Evolutionary conservation across 2,329 filamentous ascomycete genomes (phyloP), one percentile per base, ranked within the genome.

Genomic region (Colletotrichum tanaceti): DNA sequence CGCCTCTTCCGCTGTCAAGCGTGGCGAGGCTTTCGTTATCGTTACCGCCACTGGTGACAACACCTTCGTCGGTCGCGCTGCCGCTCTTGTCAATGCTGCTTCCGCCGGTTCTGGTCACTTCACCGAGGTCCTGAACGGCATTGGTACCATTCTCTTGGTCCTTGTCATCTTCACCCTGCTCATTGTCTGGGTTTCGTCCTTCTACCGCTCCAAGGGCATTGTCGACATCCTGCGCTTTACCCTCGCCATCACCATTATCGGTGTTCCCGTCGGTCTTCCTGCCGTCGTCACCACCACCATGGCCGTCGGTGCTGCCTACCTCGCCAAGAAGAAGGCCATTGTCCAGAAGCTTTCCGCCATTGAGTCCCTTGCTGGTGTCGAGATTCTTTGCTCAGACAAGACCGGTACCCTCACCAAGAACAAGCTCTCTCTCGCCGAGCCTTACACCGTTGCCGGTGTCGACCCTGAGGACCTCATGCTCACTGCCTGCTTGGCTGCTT

Each of bases 311-410:
- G 93, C 93, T 73, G 92, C 93, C 72, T 96, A 96, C 81, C 89
- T 97, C 68, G 93, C 93, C 76, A 94, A 94, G 86, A 94, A 95
- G 87, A 90, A 94, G 84, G 94, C 93, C 63, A 97, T 97, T 73
- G 93, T 97, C 73, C 93, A 97, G 85, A 97, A 95, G 85, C 89
- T 97, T 61, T 93, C 91, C 41, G 93, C 93, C 72, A 97, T 97
- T 71, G 93, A 97, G 85, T 97, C 93, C 32, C 87, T 97, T 72
- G 93, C 93, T 77, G 93, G 93, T 85, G 94, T 97, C 71, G 92
- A 97, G 82, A 96, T 97, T 80, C 91, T 97, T 65, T 97, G 93
- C 86, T 95, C 93, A 61, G 93, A 97, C 87, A 97, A 97, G 88
- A 97, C 93, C 38, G 93, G 93, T 83, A 97, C 93, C 68, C 83